Evolutionary conservation across 345 rosid species (phyloP), one percentile per base, ranked within the genome.

Genomic region (Moringa oleifera): DNA sequence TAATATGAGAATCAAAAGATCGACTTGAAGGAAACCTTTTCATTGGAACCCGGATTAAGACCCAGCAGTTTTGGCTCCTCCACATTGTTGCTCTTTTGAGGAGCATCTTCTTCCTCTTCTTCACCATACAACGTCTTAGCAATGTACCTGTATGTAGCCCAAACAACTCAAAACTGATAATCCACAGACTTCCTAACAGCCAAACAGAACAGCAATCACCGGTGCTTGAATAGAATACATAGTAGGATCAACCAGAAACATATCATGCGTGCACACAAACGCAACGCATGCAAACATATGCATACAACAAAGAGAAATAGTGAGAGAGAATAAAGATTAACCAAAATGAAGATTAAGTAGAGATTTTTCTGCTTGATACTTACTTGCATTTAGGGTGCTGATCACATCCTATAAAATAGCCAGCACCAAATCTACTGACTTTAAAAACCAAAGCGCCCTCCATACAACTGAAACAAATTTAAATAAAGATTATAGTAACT

Each of bases 341-440:
- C 16, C 47, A 11, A 9, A 16, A 25, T 52, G 19, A 57, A 59
- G 47, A 18, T 5, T 16, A 50, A 37, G 46, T 20, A n/a, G 18
- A 51, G 64, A 60, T 61, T 52, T 21, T 51, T 54, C 16, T 63
- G 56, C 50, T 61, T 46, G 56, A 33, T 64, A 84, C 97, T 88
- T 80, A 94, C 99, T 79, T 90, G 99, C 99, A 94, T 53, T 68
- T 74, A 62, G 99, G 99, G 77, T 83, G 91, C 66, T 81, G 89
- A 80, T 88, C 84, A 66, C 99, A 94, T 59, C 97, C 96, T 62
- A 94, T 81, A 66, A 88, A 90, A 79, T 88, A 94, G 76, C 97
- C 97, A 2, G 89, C 80, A 58, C 92, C 99, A 65, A 59, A 79
- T 67, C 80, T 82, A 69, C 96, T 88, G 65, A 90, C 89, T 88